A percentile compares a stretch with the other conserved stretches of the same genome.
Conservation (phyloP, 179 eudicot genomes). For the Beta macrorhiza region DNA sequence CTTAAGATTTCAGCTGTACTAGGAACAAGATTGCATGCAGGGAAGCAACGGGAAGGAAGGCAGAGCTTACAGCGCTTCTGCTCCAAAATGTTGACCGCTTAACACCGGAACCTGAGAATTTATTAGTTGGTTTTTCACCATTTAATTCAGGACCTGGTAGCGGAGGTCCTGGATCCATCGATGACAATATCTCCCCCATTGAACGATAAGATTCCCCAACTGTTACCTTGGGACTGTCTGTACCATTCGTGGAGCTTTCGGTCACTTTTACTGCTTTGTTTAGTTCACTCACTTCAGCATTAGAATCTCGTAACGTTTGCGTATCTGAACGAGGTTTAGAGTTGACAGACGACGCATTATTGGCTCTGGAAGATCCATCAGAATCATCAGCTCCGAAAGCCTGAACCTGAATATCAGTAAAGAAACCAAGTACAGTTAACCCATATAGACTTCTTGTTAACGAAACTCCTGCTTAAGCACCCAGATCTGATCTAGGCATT, state of each 20-base stretch:
- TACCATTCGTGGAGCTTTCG: constrained; percentile 38
- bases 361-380: constrained; percentile 56
- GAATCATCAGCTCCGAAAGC: constrained; percentile 69
- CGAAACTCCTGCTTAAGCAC: constrained; percentile 6
- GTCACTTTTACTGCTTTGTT: constrained; percentile 37
- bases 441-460: neutral
- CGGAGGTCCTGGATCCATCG: constrained; percentile 80
- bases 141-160: constrained; percentile 56
- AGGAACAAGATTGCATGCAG: constrained; percentile 4
- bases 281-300: constrained; percentile 42
- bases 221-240: constrained; percentile 37
- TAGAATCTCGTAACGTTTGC: constrained; percentile 41
- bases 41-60: constrained; percentile 2
- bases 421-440: constrained; percentile 1
- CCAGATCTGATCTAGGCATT: neutral
- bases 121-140: constrained; percentile 54
- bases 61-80: constrained; percentile 62
- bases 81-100: constrained; percentile 85
- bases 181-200: constrained; percentile 81
- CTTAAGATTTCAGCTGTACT: neutral
- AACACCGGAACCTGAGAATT: constrained; percentile 48
- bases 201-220: constrained; percentile 60
- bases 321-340: constrained; percentile 47
- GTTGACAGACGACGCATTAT: constrained; percentile 44
- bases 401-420: constrained; percentile 37